Base-by-base conservation (phyloP, 352 stramenopile genomes). In the Phytophthora pinifolia region DNA sequence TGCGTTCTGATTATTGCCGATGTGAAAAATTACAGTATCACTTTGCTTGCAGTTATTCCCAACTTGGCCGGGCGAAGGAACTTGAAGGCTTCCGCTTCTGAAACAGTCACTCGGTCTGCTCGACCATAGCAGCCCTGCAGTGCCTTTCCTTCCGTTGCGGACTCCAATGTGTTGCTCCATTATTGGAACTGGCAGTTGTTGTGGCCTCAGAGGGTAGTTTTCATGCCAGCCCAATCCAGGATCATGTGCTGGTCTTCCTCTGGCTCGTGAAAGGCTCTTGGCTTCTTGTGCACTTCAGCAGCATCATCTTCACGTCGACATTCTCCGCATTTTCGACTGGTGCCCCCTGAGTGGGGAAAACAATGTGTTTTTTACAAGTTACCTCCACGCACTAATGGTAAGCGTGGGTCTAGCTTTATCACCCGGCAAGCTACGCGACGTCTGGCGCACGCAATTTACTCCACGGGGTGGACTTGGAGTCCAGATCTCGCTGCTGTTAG, bases 191-290 rank as follows among this genome's bases (percentile, higher is more conserved):
- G 8, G 73, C 55, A 34, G 43, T 68, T 7, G 53, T 72, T 14
- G 3, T 4, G 20, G 20, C 4, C 20, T 25, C 4, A n/a, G n/a
- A n/a, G n/a, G 20, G 2, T 4, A 25, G 20, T 25, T 25, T 41
- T 87, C 47, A 76, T 63, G 0, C 72, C 76, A 33, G 72, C 46
- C 76, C 74, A 84, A 0, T 15, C 46, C 61, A 39, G 47, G 45
- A 44, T 9, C 51, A 9, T n/a, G 18, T 38, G 8, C 32, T 54
- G 15, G 10, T 43, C 8, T 18, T 35, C 14, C 52, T 45, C 33
- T 3, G n/a, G 18, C 9, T 58, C 42, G 8, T n/a, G 25, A 4
- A n/a, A 13, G 0, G 38, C 41, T 29, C 58, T 62, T 15, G n/a
- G 6, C 33, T 53, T 34, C 2, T n/a, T 50, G 2, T 59, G 32